These are phyloP conservation scores for Penstemon eatonii DNA, from an alignment of 257 asterid genomes.

Conservation along the genomic window DNA sequence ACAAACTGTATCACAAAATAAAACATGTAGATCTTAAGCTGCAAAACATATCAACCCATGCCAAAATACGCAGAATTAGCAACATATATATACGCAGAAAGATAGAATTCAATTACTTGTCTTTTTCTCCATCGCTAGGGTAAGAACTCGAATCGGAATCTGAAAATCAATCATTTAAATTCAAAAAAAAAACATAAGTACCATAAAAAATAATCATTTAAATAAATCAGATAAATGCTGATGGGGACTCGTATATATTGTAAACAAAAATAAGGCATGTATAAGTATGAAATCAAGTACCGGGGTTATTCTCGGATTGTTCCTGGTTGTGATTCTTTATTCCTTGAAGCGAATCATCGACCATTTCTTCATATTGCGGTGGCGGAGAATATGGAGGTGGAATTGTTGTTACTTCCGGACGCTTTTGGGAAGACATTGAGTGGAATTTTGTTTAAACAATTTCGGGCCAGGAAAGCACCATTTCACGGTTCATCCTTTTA, in stretches of 20 bases:
- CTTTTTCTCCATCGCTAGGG: slow-evolving; percentile 42
- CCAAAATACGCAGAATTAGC: not conserved
- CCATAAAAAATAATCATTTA: slow-evolving; percentile 23
- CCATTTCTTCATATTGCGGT: slow-evolving; percentile 45
- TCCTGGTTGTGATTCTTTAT: slow-evolving; percentile 52
- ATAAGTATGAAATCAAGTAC: slow-evolving; percentile 16
- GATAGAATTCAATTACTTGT: slow-evolving; percentile 47
- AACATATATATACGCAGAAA: not conserved
- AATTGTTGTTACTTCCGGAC: slow-evolving; percentile 43
- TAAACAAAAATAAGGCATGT: slow-evolving; percentile 35
- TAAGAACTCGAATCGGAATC: too few species aligned
- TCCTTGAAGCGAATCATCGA: slow-evolving; percentile 46
- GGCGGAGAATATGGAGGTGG: slow-evolving; percentile 51
- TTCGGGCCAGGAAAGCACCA: not conserved
- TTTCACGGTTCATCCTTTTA: not conserved
- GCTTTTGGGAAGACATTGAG: slow-evolving; percentile 83
- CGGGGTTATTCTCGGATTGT: slow-evolving; percentile 39
- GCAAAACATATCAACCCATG: slow-evolving; percentile 21
- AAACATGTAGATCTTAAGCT: not conserved
- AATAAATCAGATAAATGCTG: slow-evolving; percentile 31
- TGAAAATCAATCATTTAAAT: too few species aligned
- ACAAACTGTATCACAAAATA: too few species aligned
- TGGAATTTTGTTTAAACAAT: too few species aligned
- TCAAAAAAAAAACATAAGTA: too few species aligned
- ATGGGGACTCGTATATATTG: slow-evolving; percentile 22